Evolutionary conservation across 495 filamentous ascomycete genomes (phyloP).

Genomic region (Tuber indicum): DNA sequence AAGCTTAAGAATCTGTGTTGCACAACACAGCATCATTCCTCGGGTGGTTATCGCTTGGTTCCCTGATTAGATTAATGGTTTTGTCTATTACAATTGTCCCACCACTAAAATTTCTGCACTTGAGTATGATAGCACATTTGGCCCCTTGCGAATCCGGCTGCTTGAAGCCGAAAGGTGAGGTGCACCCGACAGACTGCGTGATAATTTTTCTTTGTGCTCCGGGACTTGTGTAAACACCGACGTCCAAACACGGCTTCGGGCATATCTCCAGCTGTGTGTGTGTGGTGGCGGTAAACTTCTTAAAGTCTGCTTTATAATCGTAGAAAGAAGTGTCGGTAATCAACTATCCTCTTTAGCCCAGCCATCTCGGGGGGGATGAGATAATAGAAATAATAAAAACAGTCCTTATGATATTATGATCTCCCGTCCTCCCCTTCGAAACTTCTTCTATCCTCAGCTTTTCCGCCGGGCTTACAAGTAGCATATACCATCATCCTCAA

Average conservation of each 20-base stretch:
- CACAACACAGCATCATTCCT: no score
- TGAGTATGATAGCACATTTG: background rate
- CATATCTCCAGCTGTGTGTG: background rate
- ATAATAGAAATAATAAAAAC: background rate
- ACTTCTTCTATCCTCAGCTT: background rate
- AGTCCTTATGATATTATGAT: background rate
- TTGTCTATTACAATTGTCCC: background rate
- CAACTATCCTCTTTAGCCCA: background rate
- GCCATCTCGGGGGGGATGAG: background rate
- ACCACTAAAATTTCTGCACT: background rate
- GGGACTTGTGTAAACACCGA: background rate
- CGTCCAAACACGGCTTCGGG: background rate
- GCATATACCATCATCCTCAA: background rate
- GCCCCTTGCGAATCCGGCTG: background rate
- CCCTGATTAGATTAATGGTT: background rate
- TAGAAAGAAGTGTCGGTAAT: background rate
- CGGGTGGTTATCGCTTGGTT: background rate
- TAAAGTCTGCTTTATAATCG: background rate
- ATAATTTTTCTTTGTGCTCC: background rate
- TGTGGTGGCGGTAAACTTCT: background rate
- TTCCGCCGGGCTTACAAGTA: background rate
- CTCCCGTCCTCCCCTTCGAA: background rate
- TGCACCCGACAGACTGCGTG: background rate
- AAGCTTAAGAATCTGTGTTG: background rate
- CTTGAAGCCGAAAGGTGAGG: background rate